These are phyloP conservation scores for Trypanosoma mega DNA, from an alignment of 208 protist species.

Conservation along the genomic window DNA sequence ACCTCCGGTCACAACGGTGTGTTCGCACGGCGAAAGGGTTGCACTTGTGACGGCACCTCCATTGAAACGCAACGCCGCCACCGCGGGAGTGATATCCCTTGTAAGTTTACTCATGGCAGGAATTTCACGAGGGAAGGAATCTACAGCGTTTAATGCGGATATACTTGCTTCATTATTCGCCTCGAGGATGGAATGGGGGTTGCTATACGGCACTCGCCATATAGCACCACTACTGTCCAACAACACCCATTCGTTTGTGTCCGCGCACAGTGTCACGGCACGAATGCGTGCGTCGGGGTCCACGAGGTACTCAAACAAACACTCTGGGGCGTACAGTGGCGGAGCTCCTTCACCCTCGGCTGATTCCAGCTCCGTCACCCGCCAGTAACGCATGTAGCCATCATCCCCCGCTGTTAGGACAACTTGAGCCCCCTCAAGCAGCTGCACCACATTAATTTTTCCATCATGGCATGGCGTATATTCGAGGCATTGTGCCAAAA, in stretches of 20 bases:
- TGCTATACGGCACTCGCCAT: slow-evolving; percentile 25
- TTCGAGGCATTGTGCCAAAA: slow-evolving; percentile 32
- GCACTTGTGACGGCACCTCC: slow-evolving; percentile 85
- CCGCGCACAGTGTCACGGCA: slow-evolving; percentile 48
- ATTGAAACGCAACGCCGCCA: slow-evolving; percentile 78
- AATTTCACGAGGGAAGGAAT: too few species aligned
- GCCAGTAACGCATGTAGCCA: slow-evolving; percentile 96
- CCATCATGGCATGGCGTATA: slow-evolving; percentile 81
- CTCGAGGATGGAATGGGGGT: slow-evolving; percentile 12
- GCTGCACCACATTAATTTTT: slow-evolving; percentile 83
- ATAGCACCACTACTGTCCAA: slow-evolving; percentile 57
- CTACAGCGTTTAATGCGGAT: too few species aligned
- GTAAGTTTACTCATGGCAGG: too few species aligned
- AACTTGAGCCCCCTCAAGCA: slow-evolving; percentile 65
- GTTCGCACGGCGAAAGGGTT: slow-evolving; percentile 70
- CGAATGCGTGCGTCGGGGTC: slow-evolving; percentile 48
- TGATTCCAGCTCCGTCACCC: slow-evolving; percentile 86
- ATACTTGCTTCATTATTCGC: too few species aligned
- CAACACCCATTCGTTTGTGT: slow-evolving; percentile 69
- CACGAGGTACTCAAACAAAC: slow-evolving; percentile 76
- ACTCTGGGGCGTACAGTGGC: slow-evolving; percentile 68
- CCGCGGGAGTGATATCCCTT: background rate
- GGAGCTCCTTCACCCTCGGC: slow-evolving; percentile 88
- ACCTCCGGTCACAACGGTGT: slow-evolving; percentile 86
- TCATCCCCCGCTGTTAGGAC: slow-evolving; percentile 95